A percentile compares a stretch with the other conserved stretches of the same genome.
Evolutionary conservation across 2,329 filamentous ascomycete species (phyloP).

Genomic region (Aspergillus pseudoterreus): DNA sequence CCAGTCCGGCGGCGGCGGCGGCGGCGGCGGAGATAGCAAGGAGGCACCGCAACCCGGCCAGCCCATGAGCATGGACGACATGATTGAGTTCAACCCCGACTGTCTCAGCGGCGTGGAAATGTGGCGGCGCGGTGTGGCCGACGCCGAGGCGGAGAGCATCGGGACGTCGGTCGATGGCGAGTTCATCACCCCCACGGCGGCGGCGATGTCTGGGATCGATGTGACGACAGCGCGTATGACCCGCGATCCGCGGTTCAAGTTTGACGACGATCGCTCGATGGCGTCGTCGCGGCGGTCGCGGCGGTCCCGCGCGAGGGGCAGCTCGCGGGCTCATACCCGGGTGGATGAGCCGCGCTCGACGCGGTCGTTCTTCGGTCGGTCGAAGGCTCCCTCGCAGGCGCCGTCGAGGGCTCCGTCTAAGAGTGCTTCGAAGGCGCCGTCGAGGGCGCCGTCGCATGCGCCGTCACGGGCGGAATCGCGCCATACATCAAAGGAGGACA

Average conservation of each 20-base stretch:
- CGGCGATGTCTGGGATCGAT: conserved; percentile 44
- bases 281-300: conserved; percentile 34
- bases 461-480: conserved; percentile 20
- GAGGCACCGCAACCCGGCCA: conserved; percentile 4
- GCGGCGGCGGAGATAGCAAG: conserved; percentile 12
- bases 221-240: conserved; percentile 28
- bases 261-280: conserved; percentile 31
- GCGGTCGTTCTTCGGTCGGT: neutral
- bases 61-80: conserved; percentile 49
- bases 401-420: conserved; percentile 14
- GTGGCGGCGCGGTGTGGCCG: conserved; percentile 63
- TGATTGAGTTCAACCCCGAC: conserved; percentile 52
- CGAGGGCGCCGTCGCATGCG: conserved; percentile 15
- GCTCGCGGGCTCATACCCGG: conserved; percentile 13
- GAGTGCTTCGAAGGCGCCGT: conserved; percentile 9
- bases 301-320: conserved; percentile 25
- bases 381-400: conserved; percentile 9
- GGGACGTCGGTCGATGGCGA: conserved; percentile 64
- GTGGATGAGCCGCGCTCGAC: conserved; percentile 14
- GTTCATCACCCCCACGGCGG: conserved; percentile 60
- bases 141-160: conserved; percentile 50
- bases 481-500: conserved; percentile 24
- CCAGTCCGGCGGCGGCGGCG: conserved; percentile 36
- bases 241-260: conserved; percentile 33
- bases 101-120: conserved; percentile 55